phyloP scores from a whole-genome alignment of 495 filamentous ascomycete species.

The Penicillium herquei region DNA sequence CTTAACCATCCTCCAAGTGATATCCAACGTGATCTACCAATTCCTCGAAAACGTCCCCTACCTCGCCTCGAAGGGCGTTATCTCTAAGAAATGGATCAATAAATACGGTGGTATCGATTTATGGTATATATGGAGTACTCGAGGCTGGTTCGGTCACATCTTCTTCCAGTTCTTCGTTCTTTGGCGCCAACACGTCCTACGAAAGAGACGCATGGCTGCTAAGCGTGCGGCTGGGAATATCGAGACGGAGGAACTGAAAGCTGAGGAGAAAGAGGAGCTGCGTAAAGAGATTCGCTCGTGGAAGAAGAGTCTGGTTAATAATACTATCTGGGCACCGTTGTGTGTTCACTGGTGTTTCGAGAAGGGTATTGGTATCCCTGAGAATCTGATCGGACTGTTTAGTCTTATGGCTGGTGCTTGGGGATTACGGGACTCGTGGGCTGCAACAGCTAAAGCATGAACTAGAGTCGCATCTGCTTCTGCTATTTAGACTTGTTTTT shows the following conservation, averaged over 20 bases:
- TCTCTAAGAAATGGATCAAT: slow-evolving; percentile 50
- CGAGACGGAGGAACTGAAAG: slow-evolving; percentile 24
- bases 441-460: slow-evolving; percentile 26
- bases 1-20: slow-evolving; percentile 67
- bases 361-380: slow-evolving; percentile 67
- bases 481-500: background rate
- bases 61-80: slow-evolving; percentile 61
- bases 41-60: slow-evolving; percentile 81
- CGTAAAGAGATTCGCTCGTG: slow-evolving; percentile 44
- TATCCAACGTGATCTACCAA: slow-evolving; percentile 67
- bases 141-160: slow-evolving; percentile 79
- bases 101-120: slow-evolving; percentile 51
- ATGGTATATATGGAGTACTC: slow-evolving; percentile 70
- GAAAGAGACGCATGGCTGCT: slow-evolving; percentile 25
- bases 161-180: slow-evolving; percentile 71
- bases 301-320: slow-evolving; percentile 47
- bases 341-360: slow-evolving; percentile 81
- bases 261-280: slow-evolving; percentile 38
- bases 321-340: slow-evolving; percentile 58
- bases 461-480: too few relatives aligned
- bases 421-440: slow-evolving; percentile 39
- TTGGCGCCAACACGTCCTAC: slow-evolving; percentile 45
- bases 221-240: slow-evolving; percentile 14
- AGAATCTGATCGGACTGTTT: slow-evolving; percentile 61
- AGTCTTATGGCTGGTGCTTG: slow-evolving; percentile 58